Evolutionary conservation across 1,284 basidiomycete genomes (phyloP).

Genomic region (Trichosporon ovoides): DNA sequence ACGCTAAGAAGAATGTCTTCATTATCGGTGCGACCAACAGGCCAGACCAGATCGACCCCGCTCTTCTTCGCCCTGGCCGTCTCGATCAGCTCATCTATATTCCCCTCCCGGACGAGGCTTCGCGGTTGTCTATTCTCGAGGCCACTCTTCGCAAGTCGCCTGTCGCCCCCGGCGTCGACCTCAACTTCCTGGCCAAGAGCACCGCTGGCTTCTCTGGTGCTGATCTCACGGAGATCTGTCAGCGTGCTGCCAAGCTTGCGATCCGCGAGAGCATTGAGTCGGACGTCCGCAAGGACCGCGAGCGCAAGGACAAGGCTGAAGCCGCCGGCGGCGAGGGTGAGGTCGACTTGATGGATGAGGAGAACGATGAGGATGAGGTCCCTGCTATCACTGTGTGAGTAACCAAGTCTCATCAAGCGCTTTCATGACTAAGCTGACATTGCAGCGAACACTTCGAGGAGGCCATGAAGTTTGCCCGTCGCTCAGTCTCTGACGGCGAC

Average conservation of each 20-base stretch:
- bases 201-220: constrained; percentile 99
- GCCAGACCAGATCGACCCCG: constrained; percentile 98
- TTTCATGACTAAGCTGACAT: neutral
- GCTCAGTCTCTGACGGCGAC: constrained; percentile 88
- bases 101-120: constrained; percentile 86
- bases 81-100: constrained; percentile 88
- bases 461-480: constrained; percentile 58
- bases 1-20: constrained; percentile 98
- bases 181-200: constrained; percentile 81
- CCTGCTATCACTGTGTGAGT: constrained; percentile 78
- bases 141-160: constrained; percentile 92
- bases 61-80: constrained; percentile 95
- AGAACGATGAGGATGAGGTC: constrained; percentile 80
- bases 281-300: constrained; percentile 75
- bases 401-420: neutral
- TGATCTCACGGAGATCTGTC: constrained; percentile 97
- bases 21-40: constrained; percentile 98
- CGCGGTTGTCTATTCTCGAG: constrained; percentile 83
- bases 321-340: constrained; percentile 69
- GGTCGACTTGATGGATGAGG: constrained; percentile 53
- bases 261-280: constrained; percentile 89
- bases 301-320: constrained; percentile 76
- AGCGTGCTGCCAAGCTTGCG: constrained; percentile 86
- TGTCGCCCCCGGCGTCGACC: constrained; percentile 76
- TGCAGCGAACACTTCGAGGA: constrained; percentile 88